Evolutionary conservation across 768 basidiomycete genomes (phyloP), one percentile per base, ranked within the genome.

Genomic region (Clitopilus hobsonii): DNA sequence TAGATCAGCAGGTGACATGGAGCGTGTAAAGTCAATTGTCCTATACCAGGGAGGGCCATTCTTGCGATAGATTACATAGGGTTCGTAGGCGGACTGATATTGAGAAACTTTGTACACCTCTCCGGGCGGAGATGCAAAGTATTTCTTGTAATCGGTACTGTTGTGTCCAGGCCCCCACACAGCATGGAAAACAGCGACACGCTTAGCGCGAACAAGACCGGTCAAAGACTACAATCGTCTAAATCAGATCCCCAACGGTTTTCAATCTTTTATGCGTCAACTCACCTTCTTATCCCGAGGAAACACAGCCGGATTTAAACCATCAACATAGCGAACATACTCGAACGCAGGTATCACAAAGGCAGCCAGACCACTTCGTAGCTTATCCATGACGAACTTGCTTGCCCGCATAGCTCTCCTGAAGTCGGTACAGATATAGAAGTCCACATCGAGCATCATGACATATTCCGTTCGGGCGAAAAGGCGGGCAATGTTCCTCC

Each of bases 401-500:
- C 74, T 75, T 10, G 70, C 70, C 51, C 76, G 78, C 58, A 91
- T 71, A 7, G 80, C 74, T 25, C 70, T 65, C 55, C 88, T 79
- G 68, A 92, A 90, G 71, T 91, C 84, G 48, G 93, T 93, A 67
- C 91, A 92, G 10, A 89, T 69, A 27, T 81, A 86, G 67, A 95
- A 94, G 67, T 94, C 92, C 57, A 94, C 86, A 66, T 95, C 94
- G 51, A 94, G 83, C 86, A 94, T 89, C 85, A 94, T 89, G 55
- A 94, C 81, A 60, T 83, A 91, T 59, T 88, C 82, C 6, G 93
- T 93, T 13, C 90, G 81, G 3, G 91, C 86, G 62, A 92, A 91
- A 51, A 91, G 74, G 38, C 93, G 83, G 2, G 92, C 93, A 38
- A 85, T 81, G 66, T 94, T 94, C 28, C 93, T 80, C 89, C 91